Percentiles rank a stretch among this genome's conserved stretches.
phyloP scores from a whole-genome alignment of 331 rosid species.

The Quercus phellos region DNA sequence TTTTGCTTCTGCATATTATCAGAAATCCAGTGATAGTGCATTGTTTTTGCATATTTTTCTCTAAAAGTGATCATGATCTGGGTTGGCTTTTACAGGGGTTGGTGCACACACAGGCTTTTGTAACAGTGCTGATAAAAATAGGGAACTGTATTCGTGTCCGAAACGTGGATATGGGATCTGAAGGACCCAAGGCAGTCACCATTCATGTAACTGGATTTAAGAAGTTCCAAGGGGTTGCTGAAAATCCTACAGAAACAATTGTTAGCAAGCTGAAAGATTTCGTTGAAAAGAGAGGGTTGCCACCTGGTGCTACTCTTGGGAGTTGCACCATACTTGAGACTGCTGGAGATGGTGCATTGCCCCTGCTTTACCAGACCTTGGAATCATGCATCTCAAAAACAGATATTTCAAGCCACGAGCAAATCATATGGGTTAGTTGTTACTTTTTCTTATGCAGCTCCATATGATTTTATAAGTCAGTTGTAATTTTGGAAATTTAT shows the following conservation, averaged over 20 bases:
- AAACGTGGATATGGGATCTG: slow-evolving; percentile 74
- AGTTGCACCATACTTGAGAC: slow-evolving; percentile 64
- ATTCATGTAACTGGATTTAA: slow-evolving; percentile 83
- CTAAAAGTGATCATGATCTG: not conserved
- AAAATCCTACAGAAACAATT: slow-evolving; percentile 70
- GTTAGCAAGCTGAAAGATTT: slow-evolving; percentile 53
- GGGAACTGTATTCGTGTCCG: slow-evolving; percentile 56
- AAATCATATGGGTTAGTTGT: slow-evolving; percentile 75
- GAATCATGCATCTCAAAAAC: slow-evolving; percentile 46
- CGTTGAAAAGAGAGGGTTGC: slow-evolving; percentile 58
- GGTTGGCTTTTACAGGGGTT: slow-evolving; percentile 17
- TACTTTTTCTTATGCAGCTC: slow-evolving; percentile 4
- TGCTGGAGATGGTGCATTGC: slow-evolving; percentile 66
- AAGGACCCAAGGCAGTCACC: slow-evolving; percentile 58
- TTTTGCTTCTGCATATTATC: not conserved
- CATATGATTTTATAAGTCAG: not conserved
- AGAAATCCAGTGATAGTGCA: not conserved
- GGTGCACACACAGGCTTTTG: not conserved
- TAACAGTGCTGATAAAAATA: slow-evolving; percentile 17
- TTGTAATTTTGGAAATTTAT: not conserved
- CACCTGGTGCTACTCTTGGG: slow-evolving; percentile 70
- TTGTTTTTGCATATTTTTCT: not conserved
- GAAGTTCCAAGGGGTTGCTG: slow-evolving; percentile 71
- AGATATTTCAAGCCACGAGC: slow-evolving; percentile 30
- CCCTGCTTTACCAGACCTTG: slow-evolving; percentile 45